These are phyloP conservation scores for Paulownia fortunei DNA, from an alignment of 257 asterid species.

Conservation along the genomic window DNA sequence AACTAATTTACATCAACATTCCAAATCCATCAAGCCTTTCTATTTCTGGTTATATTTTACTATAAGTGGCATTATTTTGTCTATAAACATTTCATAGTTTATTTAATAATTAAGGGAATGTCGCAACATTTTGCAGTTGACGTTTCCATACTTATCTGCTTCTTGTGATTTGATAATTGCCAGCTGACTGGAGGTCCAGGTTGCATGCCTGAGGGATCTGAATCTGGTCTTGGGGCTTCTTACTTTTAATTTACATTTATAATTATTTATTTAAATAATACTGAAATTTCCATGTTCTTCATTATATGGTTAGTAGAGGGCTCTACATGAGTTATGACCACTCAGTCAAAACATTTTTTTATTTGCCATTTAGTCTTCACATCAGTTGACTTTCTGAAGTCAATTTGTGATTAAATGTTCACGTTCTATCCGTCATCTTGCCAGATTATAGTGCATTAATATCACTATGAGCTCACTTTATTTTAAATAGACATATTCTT, in stretches of 20 bases:
- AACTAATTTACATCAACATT: not conserved
- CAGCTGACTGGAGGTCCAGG: not conserved
- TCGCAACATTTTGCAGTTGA: not conserved
- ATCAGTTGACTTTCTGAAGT: conserved; percentile 38
- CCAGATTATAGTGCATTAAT: conserved; percentile 22
- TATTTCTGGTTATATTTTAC: conserved; percentile 5
- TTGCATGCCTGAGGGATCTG: conserved; percentile 22
- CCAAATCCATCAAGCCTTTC: not conserved
- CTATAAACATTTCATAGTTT: not conserved
- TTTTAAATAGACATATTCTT: conserved; percentile 25
- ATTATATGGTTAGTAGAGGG: not conserved
- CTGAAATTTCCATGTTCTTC: not conserved
- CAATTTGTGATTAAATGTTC: conserved; percentile 31
- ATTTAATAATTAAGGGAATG: not conserved
- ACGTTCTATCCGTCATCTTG: conserved; percentile 24
- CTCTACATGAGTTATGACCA: not conserved
- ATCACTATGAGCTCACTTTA: conserved; percentile 26
- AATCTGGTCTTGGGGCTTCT: conserved; percentile 21
- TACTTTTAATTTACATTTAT: not conserved
- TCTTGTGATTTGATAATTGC: conserved; percentile 2
- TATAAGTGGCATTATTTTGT: not conserved
- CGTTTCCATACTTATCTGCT: not conserved
- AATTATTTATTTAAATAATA: not conserved
- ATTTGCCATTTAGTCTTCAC: conserved; percentile 7
- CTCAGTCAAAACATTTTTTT: conserved; percentile 24